Evolutionary conservation across 148 eudicot genomes (phyloP).

Genomic region (Vaccinium myrtillus): DNA sequence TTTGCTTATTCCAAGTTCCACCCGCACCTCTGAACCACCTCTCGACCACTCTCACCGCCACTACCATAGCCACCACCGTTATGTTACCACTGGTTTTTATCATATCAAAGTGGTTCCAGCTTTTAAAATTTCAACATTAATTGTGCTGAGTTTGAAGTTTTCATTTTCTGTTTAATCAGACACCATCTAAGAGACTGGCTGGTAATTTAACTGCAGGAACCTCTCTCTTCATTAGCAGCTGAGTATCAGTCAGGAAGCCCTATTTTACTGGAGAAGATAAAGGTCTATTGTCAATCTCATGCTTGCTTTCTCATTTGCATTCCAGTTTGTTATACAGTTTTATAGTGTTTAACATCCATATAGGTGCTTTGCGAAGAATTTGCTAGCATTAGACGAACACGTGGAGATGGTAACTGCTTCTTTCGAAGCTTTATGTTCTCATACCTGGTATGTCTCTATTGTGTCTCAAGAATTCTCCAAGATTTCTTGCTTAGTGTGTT

Average conservation of each 20-base stretch:
- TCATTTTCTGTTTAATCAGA: neutral
- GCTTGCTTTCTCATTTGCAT: neutral
- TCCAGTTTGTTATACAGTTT: neutral
- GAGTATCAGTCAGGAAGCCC: slow-evolving; percentile 88
- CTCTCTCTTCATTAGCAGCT: slow-evolving; percentile 69
- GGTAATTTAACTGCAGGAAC: slow-evolving; percentile 54
- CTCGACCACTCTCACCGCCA: neutral
- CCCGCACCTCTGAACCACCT: neutral
- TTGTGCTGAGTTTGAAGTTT: neutral
- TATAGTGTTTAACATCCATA: slow-evolving; percentile 7
- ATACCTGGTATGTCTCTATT: slow-evolving; percentile 57
- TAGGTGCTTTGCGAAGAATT: slow-evolving; percentile 72
- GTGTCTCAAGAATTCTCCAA: neutral
- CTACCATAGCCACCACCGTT: neutral
- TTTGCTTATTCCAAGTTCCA: neutral
- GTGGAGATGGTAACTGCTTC: slow-evolving; percentile 99
- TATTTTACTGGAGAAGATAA: slow-evolving; percentile 81
- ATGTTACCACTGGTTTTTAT: neutral
- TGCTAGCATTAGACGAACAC: slow-evolving; percentile 75
- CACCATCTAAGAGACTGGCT: neutral
- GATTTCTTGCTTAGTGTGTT: neutral
- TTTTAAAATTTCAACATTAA: neutral
- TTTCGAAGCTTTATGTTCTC: slow-evolving; percentile 97
- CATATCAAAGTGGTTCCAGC: neutral
- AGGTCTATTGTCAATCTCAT: slow-evolving; percentile 35